Evolutionary conservation across 1,139 yeast species (phyloP).

Genomic region (Candida sanyaensis): DNA sequence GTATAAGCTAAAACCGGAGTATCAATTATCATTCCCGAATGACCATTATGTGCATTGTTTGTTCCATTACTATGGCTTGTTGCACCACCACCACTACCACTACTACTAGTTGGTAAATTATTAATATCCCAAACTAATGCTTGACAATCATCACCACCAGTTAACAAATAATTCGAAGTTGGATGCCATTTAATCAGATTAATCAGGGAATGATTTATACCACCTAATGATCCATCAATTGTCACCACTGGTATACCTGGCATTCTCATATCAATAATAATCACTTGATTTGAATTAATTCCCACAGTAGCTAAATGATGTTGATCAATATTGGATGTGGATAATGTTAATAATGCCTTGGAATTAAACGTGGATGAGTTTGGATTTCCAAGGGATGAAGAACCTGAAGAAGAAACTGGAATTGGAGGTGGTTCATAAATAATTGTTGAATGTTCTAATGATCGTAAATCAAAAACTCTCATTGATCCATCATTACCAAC

Average conservation of each 20-base stretch:
- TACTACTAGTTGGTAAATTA: constrained; percentile 19
- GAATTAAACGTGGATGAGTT: constrained; percentile 28
- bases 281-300: constrained; percentile 64
- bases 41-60: constrained; percentile 4
- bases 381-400: constrained; percentile 8
- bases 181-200: constrained; percentile 90
- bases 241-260: constrained; percentile 80
- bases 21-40: constrained; percentile 25
- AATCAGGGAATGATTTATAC: constrained; percentile 51
- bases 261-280: constrained; percentile 80
- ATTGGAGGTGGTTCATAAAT: constrained; percentile 64
- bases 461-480: constrained; percentile 84
- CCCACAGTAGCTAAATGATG: constrained; percentile 79
- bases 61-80: constrained; percentile 4
- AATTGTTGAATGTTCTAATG: constrained; percentile 91
- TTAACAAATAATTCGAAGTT: constrained; percentile 58
- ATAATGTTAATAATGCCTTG: constrained; percentile 69
- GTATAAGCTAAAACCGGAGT: constrained; percentile 57
- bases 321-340: constrained; percentile 81
- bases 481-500: constrained; percentile 97
- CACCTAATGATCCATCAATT: constrained; percentile 65
- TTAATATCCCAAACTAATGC: constrained; percentile 81
- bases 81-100: constrained; percentile 12
- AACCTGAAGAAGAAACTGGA: constrained; percentile 32
- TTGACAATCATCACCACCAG: constrained; percentile 92